Conservation (phyloP, 2,329 filamentous ascomycete genomes). For the Endothia cerciana region DNA sequence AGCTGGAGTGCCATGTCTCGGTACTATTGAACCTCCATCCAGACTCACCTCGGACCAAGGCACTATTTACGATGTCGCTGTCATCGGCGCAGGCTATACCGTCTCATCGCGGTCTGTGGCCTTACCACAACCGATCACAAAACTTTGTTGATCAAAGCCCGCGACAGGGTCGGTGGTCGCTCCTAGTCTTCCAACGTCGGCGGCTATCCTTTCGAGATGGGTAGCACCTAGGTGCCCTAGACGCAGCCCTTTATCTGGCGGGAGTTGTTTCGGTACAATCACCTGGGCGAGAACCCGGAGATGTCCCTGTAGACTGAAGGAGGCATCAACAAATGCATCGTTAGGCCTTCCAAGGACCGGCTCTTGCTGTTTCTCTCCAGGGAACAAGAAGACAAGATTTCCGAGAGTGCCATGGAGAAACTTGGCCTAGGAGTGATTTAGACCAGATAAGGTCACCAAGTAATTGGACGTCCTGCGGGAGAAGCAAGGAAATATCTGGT, state of each 20-base stretch:
- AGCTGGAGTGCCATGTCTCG: constrained; percentile 26
- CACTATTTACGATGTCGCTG: constrained; percentile 32
- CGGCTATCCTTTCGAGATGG: constrained; percentile 51
- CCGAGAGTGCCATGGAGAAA: constrained; percentile 43
- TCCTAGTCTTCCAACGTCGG: constrained; percentile 50
- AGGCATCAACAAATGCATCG: constrained; percentile 47
- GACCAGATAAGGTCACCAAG: constrained; percentile 22
- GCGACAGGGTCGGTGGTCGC: constrained; percentile 53
- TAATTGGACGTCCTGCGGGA: constrained; percentile 21
- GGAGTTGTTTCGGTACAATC: constrained; percentile 50
- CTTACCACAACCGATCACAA: constrained; percentile 37
- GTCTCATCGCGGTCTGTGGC: constrained; percentile 39
- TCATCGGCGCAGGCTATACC: constrained; percentile 40
- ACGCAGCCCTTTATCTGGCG: constrained; percentile 47
- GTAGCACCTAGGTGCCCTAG: constrained; percentile 55
- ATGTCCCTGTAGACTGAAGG: constrained; percentile 40
- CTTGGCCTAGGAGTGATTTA: constrained; percentile 35
- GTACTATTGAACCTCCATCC: constrained; percentile 21
- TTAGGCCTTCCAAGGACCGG: constrained; percentile 35
- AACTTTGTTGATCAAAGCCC: constrained; percentile 49
- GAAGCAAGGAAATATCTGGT: constrained; percentile 23
- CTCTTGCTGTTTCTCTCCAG: constrained; percentile 41
- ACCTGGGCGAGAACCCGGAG: constrained; percentile 44
- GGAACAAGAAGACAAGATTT: constrained; percentile 45
- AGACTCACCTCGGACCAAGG: constrained; percentile 10